Base-by-base conservation (phyloP, 2,329 filamentous ascomycete species). In the Alternaria sp. region DNA sequence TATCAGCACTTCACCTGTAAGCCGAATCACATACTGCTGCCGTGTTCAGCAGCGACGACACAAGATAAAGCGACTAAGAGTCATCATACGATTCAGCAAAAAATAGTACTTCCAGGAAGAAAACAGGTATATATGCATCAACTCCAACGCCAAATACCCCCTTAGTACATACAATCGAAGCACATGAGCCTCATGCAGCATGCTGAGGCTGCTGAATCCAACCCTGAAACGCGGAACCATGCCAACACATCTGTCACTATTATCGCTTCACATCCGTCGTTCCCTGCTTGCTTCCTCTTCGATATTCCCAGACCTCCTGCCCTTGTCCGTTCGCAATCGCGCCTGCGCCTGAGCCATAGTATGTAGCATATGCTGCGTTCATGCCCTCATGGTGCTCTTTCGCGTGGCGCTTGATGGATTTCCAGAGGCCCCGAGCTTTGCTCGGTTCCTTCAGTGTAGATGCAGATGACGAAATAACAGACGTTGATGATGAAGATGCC, bases 381-480 rank as follows among this genome's bases (percentile, higher is more conserved):
- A 72, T 51, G 26, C 61, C 62, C n/a, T 66, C 50, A 41, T 74
- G 72, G 37, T 77, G 74, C 50, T 74, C 67, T 18, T 55, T 67
- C 2, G 62, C 64, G 30, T 68, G 67, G 10, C 60, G 46, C 58
- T 73, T 73, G 50, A 76, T 53, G 6, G 63, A 55, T 6, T 53
- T 46, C 69, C 69, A 74, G 3, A 70, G 14, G 25, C 53, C 44
- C 14, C 25, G 28, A 15, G 55, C 56, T 60, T 62, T 66, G 56
- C 60, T 65, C 54, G 18, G 11, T 14, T 18, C 55, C 15, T 45
- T 60, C 3, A 55, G 18, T 12, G 56, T 41, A 18, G 43, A 54
- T 5, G 46, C 30, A 18, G 55, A 50, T 10, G 55, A 60, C 4
- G 65, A 63, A 10, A 20, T 11, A 20, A 62, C 14, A 2, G 67